Evolutionary conservation across 192 early-diverging fungal species (phyloP).

Genomic region (Coemansia sp.): DNA sequence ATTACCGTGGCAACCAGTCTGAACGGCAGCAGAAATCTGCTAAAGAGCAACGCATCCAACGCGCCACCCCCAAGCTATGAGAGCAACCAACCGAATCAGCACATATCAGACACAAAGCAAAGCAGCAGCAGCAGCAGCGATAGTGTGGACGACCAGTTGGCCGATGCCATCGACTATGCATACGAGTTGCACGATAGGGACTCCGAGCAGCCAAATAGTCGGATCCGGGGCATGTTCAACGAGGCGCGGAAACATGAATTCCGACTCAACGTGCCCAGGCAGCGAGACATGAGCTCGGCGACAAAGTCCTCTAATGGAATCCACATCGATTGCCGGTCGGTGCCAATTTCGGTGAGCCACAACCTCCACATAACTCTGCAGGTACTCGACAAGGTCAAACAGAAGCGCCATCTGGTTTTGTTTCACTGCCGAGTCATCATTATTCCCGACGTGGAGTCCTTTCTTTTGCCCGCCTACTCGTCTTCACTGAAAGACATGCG

Average conservation of each 20-base stretch:
- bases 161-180: not conserved
- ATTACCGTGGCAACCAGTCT: constrained; percentile 9
- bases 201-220: not conserved
- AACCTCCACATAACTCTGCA: constrained; percentile 24
- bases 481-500: constrained; percentile 24
- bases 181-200: not conserved
- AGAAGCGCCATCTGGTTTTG: constrained; percentile 30
- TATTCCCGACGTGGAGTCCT: constrained; percentile 36
- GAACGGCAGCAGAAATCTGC: not conserved
- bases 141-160: too few relatives aligned
- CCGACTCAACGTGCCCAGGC: constrained; percentile 15
- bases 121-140: too few relatives aligned
- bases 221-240: constrained; percentile 27
- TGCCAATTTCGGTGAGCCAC: constrained; percentile 31
- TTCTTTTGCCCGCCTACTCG: constrained; percentile 31
- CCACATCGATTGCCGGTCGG: constrained; percentile 40
- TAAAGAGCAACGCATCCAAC: not conserved
- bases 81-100: not conserved
- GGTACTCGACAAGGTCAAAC: not conserved
- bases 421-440: constrained; percentile 27
- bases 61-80: not conserved
- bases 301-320: constrained; percentile 5
- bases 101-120: not conserved
- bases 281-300: constrained; percentile 2
- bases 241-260: constrained; percentile 13